Evolutionary conservation across 2,329 filamentous ascomycete genomes (phyloP).

Genomic region (Pezicula radicicola): DNA sequence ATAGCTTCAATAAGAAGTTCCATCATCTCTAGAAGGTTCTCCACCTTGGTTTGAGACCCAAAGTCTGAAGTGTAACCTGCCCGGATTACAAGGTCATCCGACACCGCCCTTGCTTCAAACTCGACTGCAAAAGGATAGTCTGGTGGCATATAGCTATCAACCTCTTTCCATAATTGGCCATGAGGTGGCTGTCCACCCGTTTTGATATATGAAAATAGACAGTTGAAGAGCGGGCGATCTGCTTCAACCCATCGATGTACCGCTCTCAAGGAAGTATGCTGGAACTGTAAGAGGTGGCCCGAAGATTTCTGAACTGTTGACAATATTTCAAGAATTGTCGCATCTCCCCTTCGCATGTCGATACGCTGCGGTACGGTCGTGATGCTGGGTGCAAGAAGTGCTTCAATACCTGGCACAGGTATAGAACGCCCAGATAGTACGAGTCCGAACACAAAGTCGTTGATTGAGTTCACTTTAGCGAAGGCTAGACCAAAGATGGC

Average conservation of each 20-base stretch:
- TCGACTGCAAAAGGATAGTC: slow-evolving; percentile 34
- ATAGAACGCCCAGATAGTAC: neutral
- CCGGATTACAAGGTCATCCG: slow-evolving; percentile 21
- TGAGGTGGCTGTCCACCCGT: slow-evolving; percentile 4
- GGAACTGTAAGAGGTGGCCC: slow-evolving; percentile 9
- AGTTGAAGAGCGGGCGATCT: slow-evolving; percentile 30
- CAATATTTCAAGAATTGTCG: neutral
- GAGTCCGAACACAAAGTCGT: neutral
- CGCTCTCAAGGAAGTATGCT: slow-evolving; percentile 32
- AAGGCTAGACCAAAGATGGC: neutral
- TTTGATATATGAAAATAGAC: slow-evolving; percentile 30
- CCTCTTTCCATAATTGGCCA: slow-evolving; percentile 23
- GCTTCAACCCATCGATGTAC: slow-evolving; percentile 33
- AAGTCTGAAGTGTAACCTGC: slow-evolving; percentile 26
- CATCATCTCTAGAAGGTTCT: slow-evolving; percentile 29
- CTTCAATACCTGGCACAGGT: neutral
- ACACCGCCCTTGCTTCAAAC: slow-evolving; percentile 23
- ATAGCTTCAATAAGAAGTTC: slow-evolving; percentile 28
- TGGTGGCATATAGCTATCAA: slow-evolving; percentile 31
- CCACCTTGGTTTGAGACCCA: slow-evolving; percentile 16
- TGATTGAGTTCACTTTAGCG: neutral
- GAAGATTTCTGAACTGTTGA: neutral
- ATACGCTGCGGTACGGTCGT: neutral
- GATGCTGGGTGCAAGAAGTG: neutral
- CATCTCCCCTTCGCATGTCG: neutral